These are phyloP conservation scores for Tricholoma sp. DNA, from an alignment of 768 basidiomycete species.

Conservation along the genomic window DNA sequence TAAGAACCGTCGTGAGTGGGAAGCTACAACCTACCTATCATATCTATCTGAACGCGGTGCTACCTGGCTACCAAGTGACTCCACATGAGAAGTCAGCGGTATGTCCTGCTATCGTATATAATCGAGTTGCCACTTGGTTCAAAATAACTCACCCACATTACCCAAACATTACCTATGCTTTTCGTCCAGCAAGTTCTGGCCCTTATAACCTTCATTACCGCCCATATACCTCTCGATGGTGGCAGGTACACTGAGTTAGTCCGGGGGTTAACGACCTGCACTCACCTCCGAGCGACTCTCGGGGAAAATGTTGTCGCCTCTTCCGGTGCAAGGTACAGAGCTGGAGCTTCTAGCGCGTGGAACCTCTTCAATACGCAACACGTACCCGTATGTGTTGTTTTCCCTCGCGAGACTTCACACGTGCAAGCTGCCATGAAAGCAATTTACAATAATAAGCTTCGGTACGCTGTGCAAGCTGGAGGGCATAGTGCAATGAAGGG, in stretches of 20 bases:
- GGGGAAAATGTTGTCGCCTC: background rate
- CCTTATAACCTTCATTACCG: background rate
- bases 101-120: no score
- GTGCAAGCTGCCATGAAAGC: constrained; percentile 34
- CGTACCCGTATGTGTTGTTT: constrained; percentile 32
- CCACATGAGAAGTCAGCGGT: no score
- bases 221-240: no score
- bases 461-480: constrained; percentile 39
- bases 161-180: background rate
- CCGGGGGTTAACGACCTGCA: background rate
- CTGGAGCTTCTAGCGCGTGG: constrained; percentile 15
- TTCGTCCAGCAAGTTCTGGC: background rate
- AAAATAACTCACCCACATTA: no score
- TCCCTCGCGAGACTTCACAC: constrained; percentile 24
- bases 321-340: background rate
- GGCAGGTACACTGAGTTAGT: no score
- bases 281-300: background rate
- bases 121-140: no score
- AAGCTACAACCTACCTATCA: no score
- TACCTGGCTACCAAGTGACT: no score
- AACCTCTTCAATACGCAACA: constrained; percentile 29
- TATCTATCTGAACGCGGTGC: no score
- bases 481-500: constrained; percentile 38
- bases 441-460: constrained; percentile 27
- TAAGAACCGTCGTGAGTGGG: no score